These are phyloP conservation scores for Rhodotorula diobovata DNA, from an alignment of 768 basidiomycete genomes.

Conservation along the genomic window DNA sequence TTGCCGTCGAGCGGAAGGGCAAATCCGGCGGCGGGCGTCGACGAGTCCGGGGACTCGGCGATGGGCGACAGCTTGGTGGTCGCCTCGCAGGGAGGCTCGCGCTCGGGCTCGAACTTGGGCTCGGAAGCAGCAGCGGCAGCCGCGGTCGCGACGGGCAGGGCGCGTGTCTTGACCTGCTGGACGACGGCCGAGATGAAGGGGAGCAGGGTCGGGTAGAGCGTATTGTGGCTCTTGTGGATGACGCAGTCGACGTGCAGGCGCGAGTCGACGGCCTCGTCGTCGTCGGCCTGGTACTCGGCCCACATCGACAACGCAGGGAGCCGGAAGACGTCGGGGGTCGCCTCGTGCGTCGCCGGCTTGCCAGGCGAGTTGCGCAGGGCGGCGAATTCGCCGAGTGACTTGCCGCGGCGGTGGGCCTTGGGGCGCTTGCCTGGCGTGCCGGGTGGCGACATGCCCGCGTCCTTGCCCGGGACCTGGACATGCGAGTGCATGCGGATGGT, in stretches of 20 bases:
- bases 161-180: slow-evolving; percentile 62
- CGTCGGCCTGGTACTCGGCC: slow-evolving; percentile 64
- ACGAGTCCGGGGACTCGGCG: background rate
- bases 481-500: slow-evolving; percentile 49
- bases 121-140: background rate
- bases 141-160: background rate
- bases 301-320: slow-evolving; percentile 75
- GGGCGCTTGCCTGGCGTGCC: background rate
- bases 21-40: background rate
- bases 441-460: background rate
- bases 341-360: background rate
- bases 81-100: no score
- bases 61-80: background rate
- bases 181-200: slow-evolving; percentile 78
- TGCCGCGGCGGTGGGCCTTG: slow-evolving; percentile 4
- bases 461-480: no score
- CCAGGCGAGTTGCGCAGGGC: background rate
- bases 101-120: background rate
- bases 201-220: slow-evolving; percentile 70
- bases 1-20: slow-evolving; percentile 39
- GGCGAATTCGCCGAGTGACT: slow-evolving; percentile 10
- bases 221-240: slow-evolving; percentile 85
- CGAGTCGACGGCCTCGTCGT: slow-evolving; percentile 45
- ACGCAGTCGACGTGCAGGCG: slow-evolving; percentile 75
- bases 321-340: slow-evolving; percentile 32